A percentile compares a stretch with the other conserved stretches of the same genome.
These are phyloP conservation scores for Fusarium camptoceras DNA, from an alignment of 2,329 filamentous ascomycete genomes.

Conservation along the genomic window DNA sequence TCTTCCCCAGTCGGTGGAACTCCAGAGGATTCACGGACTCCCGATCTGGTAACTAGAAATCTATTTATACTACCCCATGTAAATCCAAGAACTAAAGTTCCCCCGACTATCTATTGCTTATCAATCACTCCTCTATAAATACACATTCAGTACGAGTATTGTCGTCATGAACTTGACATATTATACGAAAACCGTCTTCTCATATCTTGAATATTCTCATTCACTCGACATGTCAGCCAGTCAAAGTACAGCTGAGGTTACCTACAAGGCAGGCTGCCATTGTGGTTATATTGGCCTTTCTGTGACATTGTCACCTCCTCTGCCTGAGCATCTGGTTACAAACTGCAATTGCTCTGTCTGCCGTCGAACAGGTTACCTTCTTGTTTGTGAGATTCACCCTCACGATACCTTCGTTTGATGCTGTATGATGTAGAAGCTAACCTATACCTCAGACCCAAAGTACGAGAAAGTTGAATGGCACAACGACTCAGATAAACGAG, in stretches of 20 bases:
- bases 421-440: not conserved
- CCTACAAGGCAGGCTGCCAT: slow-evolving; percentile 64
- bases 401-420: fast-evolving
- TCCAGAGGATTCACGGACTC: slow-evolving; percentile 12
- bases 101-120: not conserved
- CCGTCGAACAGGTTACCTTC: slow-evolving; percentile 62
- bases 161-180: not conserved
- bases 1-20: not conserved
- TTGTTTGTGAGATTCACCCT: slow-evolving; percentile 55
- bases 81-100: not conserved
- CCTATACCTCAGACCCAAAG: slow-evolving; percentile 50
- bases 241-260: slow-evolving; percentile 46
- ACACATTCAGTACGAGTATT: fast-evolving
- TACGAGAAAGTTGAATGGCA: slow-evolving; percentile 58
- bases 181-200: not conserved
- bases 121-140: not conserved
- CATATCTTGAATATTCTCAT: not conserved
- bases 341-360: slow-evolving; percentile 68
- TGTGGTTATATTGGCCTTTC: slow-evolving; percentile 64
- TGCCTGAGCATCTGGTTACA: slow-evolving; percentile 59
- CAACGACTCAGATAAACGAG: slow-evolving; percentile 49
- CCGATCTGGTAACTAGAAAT: slow-evolving; percentile 21
- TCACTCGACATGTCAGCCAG: slow-evolving; percentile 23
- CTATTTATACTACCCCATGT: slow-evolving; percentile 11
- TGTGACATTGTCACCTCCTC: slow-evolving; percentile 61